A percentile compares a stretch with the other conserved stretches of the same genome.
phyloP scores from a whole-genome alignment of 1,284 basidiomycete genomes.

The Ustilago cynodontis region DNA sequence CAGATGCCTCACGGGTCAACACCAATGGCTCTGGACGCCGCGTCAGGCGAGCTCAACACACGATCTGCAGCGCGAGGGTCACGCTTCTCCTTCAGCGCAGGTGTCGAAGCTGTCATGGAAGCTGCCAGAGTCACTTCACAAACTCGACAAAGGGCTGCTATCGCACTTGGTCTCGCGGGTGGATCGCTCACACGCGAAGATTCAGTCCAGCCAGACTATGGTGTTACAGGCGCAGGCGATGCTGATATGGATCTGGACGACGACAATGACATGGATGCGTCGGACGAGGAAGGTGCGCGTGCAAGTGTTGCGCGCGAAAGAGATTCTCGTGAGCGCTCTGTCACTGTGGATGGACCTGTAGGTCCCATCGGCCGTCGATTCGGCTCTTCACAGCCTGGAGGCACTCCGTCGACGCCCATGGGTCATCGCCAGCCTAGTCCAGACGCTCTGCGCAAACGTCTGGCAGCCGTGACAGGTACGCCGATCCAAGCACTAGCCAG shows the following conservation, averaged over 20 bases:
- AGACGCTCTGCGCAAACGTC: slow-evolving; percentile 39
- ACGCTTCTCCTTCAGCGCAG: slow-evolving; percentile 33
- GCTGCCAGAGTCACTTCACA: slow-evolving; percentile 42
- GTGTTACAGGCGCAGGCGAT: slow-evolving; percentile 18
- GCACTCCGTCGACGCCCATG: slow-evolving; percentile 41
- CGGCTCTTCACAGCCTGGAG: slow-evolving; percentile 44
- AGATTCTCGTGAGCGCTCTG: slow-evolving; percentile 35
- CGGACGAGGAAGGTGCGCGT: slow-evolving; percentile 28
- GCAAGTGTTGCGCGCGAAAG: slow-evolving; percentile 23
- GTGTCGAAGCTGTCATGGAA: slow-evolving; percentile 45
- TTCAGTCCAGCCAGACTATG: slow-evolving; percentile 22
- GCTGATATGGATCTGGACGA: slow-evolving; percentile 42
- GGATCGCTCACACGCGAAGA: slow-evolving; percentile 35
- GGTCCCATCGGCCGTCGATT: slow-evolving; percentile 15
- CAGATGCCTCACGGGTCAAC: slow-evolving; percentile 10
- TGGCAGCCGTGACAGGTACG: slow-evolving; percentile 44
- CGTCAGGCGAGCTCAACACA: slow-evolving; percentile 11
- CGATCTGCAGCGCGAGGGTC: slow-evolving; percentile 26
- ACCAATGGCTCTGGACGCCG: background rate
- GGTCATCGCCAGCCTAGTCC: slow-evolving; percentile 40
- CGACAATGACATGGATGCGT: slow-evolving; percentile 34
- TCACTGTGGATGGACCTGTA: slow-evolving; percentile 21
- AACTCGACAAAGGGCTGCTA: slow-evolving; percentile 39
- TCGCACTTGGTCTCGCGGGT: slow-evolving; percentile 38
- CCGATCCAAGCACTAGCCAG: slow-evolving; percentile 37